Percentiles rank a stretch among this genome's conserved stretches.
Evolutionary conservation across 331 rosid species (phyloP).

Genomic region (Dryas integrifolia): DNA sequence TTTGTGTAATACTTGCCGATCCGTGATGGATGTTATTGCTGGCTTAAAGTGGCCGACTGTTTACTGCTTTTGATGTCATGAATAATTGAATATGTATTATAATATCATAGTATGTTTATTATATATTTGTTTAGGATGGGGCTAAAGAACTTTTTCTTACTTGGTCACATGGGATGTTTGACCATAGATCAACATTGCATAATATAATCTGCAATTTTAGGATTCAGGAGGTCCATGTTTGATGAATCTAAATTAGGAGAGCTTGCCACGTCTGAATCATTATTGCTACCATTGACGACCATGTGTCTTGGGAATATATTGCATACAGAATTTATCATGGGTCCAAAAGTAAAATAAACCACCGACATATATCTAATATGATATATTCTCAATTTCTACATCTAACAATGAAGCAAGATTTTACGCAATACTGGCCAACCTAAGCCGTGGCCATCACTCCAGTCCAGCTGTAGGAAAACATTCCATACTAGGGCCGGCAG

Average conservation of each 20-base stretch:
- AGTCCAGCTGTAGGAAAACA: too few relatives aligned
- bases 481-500: too few relatives aligned
- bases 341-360: too few relatives aligned
- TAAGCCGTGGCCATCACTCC: too few relatives aligned
- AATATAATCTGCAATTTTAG: background rate
- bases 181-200: background rate
- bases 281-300: background rate
- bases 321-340: too few relatives aligned
- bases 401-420: too few relatives aligned
- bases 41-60: background rate
- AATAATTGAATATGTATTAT: background rate
- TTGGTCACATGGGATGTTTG: constrained; percentile 32
- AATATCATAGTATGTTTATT: background rate
- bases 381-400: too few relatives aligned
- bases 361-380: too few relatives aligned
- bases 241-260: background rate
- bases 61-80: constrained; percentile 1
- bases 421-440: too few relatives aligned
- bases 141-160: background rate
- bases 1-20: background rate
- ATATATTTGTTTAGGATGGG: background rate
- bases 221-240: background rate
- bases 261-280: background rate
- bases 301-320: too few relatives aligned
- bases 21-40: background rate